Evolutionary conservation across 257 asterid species (phyloP).

Genomic region (Leonotis leonurus): DNA sequence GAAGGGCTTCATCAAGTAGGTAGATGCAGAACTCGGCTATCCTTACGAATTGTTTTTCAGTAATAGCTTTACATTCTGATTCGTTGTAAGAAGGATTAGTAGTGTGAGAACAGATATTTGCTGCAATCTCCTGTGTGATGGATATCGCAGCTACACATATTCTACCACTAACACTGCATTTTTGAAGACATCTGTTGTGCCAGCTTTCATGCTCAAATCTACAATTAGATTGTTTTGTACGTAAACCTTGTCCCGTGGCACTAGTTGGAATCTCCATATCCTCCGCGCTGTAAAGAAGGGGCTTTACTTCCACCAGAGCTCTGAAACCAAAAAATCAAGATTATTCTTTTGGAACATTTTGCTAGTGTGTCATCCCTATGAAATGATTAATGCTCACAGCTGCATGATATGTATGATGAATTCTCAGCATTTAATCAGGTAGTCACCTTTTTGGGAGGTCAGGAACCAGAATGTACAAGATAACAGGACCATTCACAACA

Average conservation of each 20-base stretch:
- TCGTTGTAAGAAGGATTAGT: constrained; percentile 15
- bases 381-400: background rate
- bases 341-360: background rate
- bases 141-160: constrained; percentile 58
- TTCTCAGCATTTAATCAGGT: background rate
- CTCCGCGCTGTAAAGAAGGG: constrained; percentile 59
- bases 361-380: background rate
- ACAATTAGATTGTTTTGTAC: constrained; percentile 34
- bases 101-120: constrained; percentile 33
- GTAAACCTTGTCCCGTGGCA: constrained; percentile 25
- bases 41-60: constrained; percentile 33
- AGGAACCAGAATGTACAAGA: constrained; percentile 76
- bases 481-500: constrained; percentile 40
- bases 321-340: constrained; percentile 30
- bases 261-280: constrained; percentile 27
- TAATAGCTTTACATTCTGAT: constrained; percentile 19
- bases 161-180: constrained; percentile 50
- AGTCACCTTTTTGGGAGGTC: constrained; percentile 92
- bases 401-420: constrained; percentile 1
- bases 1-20: constrained; percentile 50
- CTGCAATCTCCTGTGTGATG: constrained; percentile 41
- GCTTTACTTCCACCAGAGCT: constrained; percentile 87
- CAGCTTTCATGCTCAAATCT: constrained; percentile 61
- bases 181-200: constrained; percentile 59
- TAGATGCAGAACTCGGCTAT: constrained; percentile 63